Percentiles rank a stretch among this genome's conserved stretches.
phyloP scores from a whole-genome alignment of 192 early-diverging fungal species.

The Pilobolus umbonatus region DNA sequence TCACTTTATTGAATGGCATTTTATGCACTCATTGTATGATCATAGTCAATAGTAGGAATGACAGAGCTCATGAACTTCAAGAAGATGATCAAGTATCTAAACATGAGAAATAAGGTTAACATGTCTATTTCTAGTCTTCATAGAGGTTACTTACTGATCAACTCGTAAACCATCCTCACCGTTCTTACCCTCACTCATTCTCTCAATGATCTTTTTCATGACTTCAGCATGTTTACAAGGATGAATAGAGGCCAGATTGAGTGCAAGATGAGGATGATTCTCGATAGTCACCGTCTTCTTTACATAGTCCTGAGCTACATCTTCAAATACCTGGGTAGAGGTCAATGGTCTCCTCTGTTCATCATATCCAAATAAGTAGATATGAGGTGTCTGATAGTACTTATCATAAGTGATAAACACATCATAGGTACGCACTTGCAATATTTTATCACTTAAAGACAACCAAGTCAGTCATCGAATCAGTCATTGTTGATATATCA shows the following conservation, averaged over 20 bases:
- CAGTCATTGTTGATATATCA: background rate
- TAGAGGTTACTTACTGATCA: slow-evolving; percentile 84
- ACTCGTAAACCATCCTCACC: slow-evolving; percentile 66
- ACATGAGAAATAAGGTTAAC: background rate
- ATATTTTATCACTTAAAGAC: slow-evolving; percentile 66
- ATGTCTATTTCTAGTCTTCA: too few species aligned
- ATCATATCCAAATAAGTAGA: slow-evolving; percentile 97
- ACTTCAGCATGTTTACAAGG: slow-evolving; percentile 98
- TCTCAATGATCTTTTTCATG: slow-evolving; percentile 94
- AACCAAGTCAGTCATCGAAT: background rate
- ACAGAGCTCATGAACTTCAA: slow-evolving; percentile 97
- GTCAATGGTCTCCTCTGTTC: slow-evolving; percentile 83
- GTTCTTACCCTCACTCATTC: slow-evolving; percentile 53
- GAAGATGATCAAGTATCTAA: slow-evolving; percentile 84
- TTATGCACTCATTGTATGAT: slow-evolving; percentile 90
- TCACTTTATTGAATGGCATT: too few species aligned
- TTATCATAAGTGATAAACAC: slow-evolving; percentile 99
- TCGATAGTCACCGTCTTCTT: slow-evolving; percentile 99
- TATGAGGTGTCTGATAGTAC: slow-evolving; percentile 97
- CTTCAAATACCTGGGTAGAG: slow-evolving; percentile 90
- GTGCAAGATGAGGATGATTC: slow-evolving; percentile 84
- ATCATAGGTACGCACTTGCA: slow-evolving; percentile 93
- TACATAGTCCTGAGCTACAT: slow-evolving; percentile 97
- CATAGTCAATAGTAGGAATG: slow-evolving; percentile 97
- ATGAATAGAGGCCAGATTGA: slow-evolving; percentile 91